These are phyloP conservation scores for Xylariales sp. DNA, from an alignment of 2,329 filamentous ascomycete species.

Conservation along the genomic window DNA sequence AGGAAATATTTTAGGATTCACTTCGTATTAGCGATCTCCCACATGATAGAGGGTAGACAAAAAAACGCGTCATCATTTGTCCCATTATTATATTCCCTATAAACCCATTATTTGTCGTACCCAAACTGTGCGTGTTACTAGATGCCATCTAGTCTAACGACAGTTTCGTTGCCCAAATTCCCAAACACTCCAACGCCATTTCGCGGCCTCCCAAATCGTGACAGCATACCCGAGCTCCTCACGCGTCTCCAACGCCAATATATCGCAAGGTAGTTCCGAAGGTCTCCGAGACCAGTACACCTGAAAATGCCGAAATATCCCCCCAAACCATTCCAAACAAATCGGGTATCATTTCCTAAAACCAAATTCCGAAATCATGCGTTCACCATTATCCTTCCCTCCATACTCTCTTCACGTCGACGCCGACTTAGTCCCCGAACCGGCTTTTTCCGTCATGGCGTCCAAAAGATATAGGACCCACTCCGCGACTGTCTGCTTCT, in stretches of 20 bases:
- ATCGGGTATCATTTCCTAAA: neutral
- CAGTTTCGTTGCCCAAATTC: neutral
- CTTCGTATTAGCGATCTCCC: neutral
- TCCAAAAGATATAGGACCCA: slow-evolving; percentile 22
- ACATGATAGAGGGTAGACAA: neutral
- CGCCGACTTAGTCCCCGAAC: slow-evolving; percentile 15
- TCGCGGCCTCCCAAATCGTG: neutral
- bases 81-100: neutral
- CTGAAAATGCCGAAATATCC: neutral
- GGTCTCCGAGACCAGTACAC: neutral
- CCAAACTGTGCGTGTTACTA: neutral
- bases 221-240: neutral
- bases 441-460: slow-evolving; percentile 9
- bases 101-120: neutral
- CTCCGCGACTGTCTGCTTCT: neutral
- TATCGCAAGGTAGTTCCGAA: neutral
- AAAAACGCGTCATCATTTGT: neutral
- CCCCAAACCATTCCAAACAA: neutral
- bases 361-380: neutral
- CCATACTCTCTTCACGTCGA: neutral
- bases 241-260: neutral
- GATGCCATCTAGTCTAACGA: neutral
- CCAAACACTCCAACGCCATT: neutral
- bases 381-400: neutral
- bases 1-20: neutral